Evolutionary conservation across 1,284 basidiomycete species (phyloP).

Genomic region (Kalmanozyma brasiliensis): DNA sequence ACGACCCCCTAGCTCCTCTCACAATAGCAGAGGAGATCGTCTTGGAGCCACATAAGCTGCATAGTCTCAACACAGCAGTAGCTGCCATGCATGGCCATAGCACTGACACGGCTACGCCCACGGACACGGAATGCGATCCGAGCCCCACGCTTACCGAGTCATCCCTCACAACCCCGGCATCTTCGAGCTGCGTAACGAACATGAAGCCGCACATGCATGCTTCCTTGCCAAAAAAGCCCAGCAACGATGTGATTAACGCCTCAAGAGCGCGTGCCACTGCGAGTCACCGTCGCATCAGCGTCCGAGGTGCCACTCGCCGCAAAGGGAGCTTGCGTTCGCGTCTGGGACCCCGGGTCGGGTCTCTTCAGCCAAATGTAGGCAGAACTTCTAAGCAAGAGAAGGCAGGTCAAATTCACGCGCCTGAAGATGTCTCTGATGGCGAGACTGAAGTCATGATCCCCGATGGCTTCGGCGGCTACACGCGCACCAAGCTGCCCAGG

Average conservation of each 20-base stretch:
- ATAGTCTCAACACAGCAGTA: conserved; percentile 45
- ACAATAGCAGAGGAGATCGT: conserved; percentile 17
- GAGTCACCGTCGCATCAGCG: conserved; percentile 26
- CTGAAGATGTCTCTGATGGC: conserved; percentile 25
- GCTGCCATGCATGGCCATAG: conserved; percentile 37
- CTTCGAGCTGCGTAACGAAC: conserved; percentile 16
- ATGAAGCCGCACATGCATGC: conserved; percentile 34
- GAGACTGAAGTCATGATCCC: conserved; percentile 50
- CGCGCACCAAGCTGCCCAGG: conserved; percentile 25
- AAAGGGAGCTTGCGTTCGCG: conserved; percentile 22
- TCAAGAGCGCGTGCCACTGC: too few relatives aligned
- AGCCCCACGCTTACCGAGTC: conserved; percentile 44
- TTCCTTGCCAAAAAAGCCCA: background rate
- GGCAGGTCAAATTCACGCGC: too few relatives aligned
- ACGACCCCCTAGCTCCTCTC: conserved; percentile 39
- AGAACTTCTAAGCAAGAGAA: background rate
- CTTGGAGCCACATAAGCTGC: conserved; percentile 33
- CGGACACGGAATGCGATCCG: conserved; percentile 35
- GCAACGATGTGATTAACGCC: background rate
- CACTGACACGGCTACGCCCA: conserved; percentile 33
- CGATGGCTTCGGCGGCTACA: conserved; percentile 58
- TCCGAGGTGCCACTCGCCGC: conserved; percentile 22
- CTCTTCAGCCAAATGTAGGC: background rate
- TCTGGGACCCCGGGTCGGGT: conserved; percentile 18
- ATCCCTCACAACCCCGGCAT: conserved; percentile 27